These are phyloP conservation scores for Tulasnella sp. DNA, from an alignment of 768 basidiomycete species.

Conservation along the genomic window DNA sequence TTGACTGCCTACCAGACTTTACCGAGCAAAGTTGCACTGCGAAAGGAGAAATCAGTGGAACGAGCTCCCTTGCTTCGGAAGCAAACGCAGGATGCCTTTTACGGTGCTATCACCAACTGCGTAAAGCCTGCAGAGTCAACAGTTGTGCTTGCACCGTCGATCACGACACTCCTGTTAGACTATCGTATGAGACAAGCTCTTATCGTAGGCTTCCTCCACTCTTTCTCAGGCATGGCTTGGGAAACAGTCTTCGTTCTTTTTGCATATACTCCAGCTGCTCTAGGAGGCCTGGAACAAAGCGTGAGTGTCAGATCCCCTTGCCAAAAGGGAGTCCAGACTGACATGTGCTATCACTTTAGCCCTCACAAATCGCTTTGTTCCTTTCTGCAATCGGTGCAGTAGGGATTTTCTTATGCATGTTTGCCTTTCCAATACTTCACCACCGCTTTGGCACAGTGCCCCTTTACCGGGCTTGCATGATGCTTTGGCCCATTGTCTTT, in stretches of 20 bases:
- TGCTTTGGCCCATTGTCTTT: background rate
- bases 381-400: background rate
- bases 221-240: conserved; percentile 42
- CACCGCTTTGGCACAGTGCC: background rate
- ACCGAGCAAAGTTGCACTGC: background rate
- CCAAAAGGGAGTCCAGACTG: too few relatives aligned
- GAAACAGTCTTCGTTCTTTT: conserved; percentile 60
- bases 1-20: background rate
- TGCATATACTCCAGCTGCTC: conserved; percentile 42
- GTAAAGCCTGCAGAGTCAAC: background rate
- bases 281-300: background rate
- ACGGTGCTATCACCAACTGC: background rate
- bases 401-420: background rate
- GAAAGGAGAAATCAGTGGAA: background rate
- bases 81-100: background rate
- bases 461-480: background rate
- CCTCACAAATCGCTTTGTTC: background rate
- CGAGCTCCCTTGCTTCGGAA: background rate
- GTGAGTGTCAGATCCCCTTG: background rate
- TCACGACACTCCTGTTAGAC: background rate
- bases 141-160: background rate
- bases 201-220: conserved; percentile 28
- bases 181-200: conserved; percentile 8
- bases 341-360: background rate
- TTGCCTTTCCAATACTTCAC: background rate